phyloP scores from a whole-genome alignment of 345 rosid genomes.

The Murraya paniculata region DNA sequence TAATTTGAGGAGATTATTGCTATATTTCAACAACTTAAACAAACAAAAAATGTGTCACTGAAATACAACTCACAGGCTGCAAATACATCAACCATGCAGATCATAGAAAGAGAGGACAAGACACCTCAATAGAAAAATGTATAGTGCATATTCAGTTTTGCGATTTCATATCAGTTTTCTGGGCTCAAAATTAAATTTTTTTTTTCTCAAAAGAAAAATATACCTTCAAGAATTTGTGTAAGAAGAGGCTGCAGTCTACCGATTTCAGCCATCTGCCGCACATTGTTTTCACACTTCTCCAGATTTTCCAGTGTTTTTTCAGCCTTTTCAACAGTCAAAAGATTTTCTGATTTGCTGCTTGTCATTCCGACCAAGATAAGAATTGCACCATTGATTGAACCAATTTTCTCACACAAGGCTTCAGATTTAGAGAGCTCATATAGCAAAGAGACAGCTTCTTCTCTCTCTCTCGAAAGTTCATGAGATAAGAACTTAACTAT shows the following conservation, averaged over 20 bases:
- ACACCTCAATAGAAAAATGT: background rate
- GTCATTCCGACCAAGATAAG: slow-evolving; percentile 86
- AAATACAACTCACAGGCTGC: background rate
- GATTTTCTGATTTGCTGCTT: slow-evolving; percentile 82
- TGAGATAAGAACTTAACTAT: slow-evolving; percentile 76
- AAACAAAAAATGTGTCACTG: background rate
- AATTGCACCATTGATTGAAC: slow-evolving; percentile 85
- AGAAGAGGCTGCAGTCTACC: slow-evolving; percentile 87
- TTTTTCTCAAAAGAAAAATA: background rate
- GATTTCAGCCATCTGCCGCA: slow-evolving; percentile 83
- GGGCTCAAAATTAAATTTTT: background rate
- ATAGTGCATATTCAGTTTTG: background rate
- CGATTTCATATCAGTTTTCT: background rate
- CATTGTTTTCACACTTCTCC: slow-evolving; percentile 77
- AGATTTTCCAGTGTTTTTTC: slow-evolving; percentile 74
- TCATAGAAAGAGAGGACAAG: background rate
- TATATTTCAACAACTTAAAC: background rate
- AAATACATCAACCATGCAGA: background rate
- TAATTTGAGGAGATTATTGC: background rate
- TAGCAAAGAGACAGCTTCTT: slow-evolving; percentile 80
- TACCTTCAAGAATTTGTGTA: slow-evolving; percentile 80
- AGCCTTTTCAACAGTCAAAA: slow-evolving; percentile 83
- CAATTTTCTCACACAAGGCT: slow-evolving; percentile 84
- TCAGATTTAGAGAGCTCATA: slow-evolving; percentile 86
- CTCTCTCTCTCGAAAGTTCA: slow-evolving; percentile 78